Evolutionary conservation across 352 stramenopile species (phyloP).

Genomic region (Pythium periplocum): DNA sequence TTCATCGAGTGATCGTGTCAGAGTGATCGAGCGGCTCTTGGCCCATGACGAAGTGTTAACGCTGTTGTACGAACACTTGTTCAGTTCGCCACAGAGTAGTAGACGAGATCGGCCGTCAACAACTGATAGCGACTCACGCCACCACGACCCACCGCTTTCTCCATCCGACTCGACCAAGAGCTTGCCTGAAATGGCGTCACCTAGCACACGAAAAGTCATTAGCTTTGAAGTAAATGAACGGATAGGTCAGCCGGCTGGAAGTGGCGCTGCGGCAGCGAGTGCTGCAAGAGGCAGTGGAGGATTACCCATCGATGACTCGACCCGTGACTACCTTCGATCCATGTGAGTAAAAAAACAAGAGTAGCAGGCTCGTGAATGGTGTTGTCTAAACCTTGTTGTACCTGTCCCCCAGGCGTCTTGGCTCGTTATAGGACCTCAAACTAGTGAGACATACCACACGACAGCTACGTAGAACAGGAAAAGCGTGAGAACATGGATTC

Average conservation of each 20-base stretch:
- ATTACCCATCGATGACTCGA: slow-evolving; percentile 21
- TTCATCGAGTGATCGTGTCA: slow-evolving; percentile 52
- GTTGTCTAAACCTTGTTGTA: not conserved
- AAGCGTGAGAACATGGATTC: not conserved
- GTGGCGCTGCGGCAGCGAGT: slow-evolving; percentile 15
- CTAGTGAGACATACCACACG: no score
- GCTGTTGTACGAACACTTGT: slow-evolving; percentile 72
- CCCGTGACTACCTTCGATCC: slow-evolving; percentile 20
- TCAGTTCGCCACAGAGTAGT: slow-evolving; percentile 28
- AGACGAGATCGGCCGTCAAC: slow-evolving; percentile 7
- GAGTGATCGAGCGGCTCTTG: slow-evolving; percentile 70
- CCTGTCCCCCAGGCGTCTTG: not conserved
- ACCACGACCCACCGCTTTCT: not conserved
- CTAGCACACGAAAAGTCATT: slow-evolving; percentile 4
- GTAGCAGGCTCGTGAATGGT: not conserved
- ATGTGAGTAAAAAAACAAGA: slow-evolving; percentile 11
- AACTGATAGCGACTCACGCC: slow-evolving; percentile 5
- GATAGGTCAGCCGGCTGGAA: slow-evolving; percentile 13
- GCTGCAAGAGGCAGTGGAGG: slow-evolving; percentile 8
- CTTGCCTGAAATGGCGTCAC: slow-evolving; percentile 10
- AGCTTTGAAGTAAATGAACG: slow-evolving; percentile 12
- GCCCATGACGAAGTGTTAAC: slow-evolving; percentile 77
- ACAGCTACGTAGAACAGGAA: not conserved
- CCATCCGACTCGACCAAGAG: slow-evolving; percentile 15
- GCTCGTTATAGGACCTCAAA: no score